phyloP scores from a whole-genome alignment of 2,329 filamentous ascomycete species.

The Aquanectria penicillioides region DNA sequence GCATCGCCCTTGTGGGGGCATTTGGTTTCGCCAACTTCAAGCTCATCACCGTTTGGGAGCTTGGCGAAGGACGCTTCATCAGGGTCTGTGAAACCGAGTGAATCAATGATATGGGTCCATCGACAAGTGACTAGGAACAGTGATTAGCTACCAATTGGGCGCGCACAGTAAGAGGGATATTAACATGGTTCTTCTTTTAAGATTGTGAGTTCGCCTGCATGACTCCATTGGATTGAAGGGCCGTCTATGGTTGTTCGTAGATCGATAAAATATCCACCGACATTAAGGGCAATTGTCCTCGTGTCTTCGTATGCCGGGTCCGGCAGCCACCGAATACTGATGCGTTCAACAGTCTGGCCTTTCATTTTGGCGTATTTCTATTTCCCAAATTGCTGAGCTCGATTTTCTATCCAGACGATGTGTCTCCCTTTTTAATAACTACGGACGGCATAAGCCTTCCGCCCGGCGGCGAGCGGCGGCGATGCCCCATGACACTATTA shows the following conservation, averaged over 20 bases:
- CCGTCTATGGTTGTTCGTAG: constrained; percentile 20
- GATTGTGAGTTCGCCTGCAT: constrained; percentile 30
- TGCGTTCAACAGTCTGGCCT: constrained; percentile 33
- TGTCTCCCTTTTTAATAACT: too few species aligned
- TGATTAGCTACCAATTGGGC: too few species aligned
- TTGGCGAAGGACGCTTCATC: constrained; percentile 36
- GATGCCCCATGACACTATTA: too few species aligned
- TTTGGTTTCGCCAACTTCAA: constrained; percentile 30
- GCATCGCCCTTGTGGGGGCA: constrained; percentile 25
- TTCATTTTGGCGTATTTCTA: too few species aligned
- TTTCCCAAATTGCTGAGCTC: too few species aligned
- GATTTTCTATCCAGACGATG: too few species aligned
- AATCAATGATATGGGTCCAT: constrained; percentile 40
- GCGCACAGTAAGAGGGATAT: too few species aligned
- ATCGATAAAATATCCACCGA: constrained; percentile 38
- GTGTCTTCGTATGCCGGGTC: constrained; percentile 35
- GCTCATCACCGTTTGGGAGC: constrained; percentile 35
- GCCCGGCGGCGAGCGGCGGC: too few species aligned
- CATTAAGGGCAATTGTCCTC: constrained; percentile 37
- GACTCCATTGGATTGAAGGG: constrained; percentile 34
- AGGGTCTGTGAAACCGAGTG: constrained; percentile 24
- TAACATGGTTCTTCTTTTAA: constrained; percentile 32
- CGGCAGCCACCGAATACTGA: constrained; percentile 39
- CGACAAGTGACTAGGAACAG: constrained; percentile 36
- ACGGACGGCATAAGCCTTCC: too few species aligned